These are phyloP conservation scores for Multifurca ochricompacta DNA, from an alignment of 768 basidiomycete genomes.

Conservation along the genomic window DNA sequence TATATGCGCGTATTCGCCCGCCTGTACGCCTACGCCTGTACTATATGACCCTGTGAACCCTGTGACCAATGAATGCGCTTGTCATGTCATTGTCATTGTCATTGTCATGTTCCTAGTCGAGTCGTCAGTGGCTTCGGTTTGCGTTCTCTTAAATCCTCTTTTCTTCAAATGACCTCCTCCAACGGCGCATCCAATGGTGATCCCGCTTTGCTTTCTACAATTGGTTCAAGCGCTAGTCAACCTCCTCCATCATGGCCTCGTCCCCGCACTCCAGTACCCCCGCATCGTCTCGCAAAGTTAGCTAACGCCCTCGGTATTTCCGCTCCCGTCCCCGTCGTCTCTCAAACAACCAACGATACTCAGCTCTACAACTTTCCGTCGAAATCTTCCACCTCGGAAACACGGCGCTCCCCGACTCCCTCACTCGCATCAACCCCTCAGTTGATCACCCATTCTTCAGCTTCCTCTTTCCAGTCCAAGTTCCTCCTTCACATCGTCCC, in stretches of 20 bases:
- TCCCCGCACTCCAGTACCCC: constrained; percentile 65
- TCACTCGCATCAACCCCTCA: constrained; percentile 35
- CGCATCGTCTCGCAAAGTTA: constrained; percentile 70
- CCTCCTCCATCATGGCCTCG: constrained; percentile 45
- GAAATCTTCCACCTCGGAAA: constrained; percentile 14
- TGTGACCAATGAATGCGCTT: too few relatives aligned
- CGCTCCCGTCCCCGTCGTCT: constrained; percentile 59
- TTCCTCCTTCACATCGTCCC: constrained; percentile 82
- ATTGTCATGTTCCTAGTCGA: background rate
- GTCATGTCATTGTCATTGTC: background rate
- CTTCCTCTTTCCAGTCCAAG: constrained; percentile 44
- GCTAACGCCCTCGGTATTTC: constrained; percentile 82
- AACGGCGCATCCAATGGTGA: constrained; percentile 1
- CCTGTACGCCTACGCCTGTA: too few relatives aligned
- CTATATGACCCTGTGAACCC: too few relatives aligned
- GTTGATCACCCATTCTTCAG: constrained; percentile 29
- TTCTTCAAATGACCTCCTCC: background rate
- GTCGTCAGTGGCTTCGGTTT: background rate
- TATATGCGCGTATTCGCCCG: too few relatives aligned
- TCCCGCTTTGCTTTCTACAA: constrained; percentile 1
- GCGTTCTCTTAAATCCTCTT: background rate
- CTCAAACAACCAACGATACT: constrained; percentile 21
- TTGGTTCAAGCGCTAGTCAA: constrained; percentile 11
- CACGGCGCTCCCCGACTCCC: constrained; percentile 30
- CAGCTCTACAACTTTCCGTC: constrained; percentile 15